Evolutionary conservation across 768 basidiomycete species (phyloP).

Genomic region (Gymnopilus dilepis): DNA sequence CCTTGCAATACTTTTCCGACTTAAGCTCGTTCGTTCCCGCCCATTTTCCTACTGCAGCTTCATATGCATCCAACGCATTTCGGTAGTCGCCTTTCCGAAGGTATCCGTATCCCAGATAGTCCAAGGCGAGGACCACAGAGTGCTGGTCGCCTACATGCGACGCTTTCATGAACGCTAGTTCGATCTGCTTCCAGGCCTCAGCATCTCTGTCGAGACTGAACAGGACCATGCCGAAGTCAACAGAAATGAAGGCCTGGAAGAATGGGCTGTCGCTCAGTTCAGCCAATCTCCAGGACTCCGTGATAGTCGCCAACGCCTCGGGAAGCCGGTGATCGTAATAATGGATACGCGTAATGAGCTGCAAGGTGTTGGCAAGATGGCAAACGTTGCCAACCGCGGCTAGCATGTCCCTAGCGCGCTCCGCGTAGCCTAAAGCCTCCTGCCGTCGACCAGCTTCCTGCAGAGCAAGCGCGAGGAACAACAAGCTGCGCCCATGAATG

Average conservation of each 20-base stretch:
- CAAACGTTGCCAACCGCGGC: neutral
- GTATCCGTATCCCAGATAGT: conserved; percentile 15
- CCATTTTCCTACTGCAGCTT: conserved; percentile 10
- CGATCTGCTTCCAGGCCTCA: conserved; percentile 5
- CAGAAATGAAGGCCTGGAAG: conserved; percentile 9
- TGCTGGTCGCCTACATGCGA: conserved; percentile 4
- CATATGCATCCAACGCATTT: conserved; percentile 13
- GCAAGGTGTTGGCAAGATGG: conserved; percentile 6
- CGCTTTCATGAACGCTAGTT: conserved; percentile 8
- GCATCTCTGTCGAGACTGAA: conserved; percentile 8
- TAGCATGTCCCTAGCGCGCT: conserved; percentile 10
- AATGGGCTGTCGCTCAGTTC: conserved; percentile 9
- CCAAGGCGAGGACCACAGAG: neutral
- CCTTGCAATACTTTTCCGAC: neutral
- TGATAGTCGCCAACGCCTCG: conserved; percentile 8
- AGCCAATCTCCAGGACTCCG: conserved; percentile 2
- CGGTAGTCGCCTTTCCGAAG: conserved; percentile 15
- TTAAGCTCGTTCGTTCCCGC: neutral
- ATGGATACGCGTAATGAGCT: conserved; percentile 4
- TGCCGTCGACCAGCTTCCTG: neutral
- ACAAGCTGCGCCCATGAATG: conserved; percentile 11
- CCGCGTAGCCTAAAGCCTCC: conserved; percentile 4
- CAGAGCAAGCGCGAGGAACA: conserved; percentile 1
- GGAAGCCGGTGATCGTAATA: conserved; percentile 1
- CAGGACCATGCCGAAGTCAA: conserved; percentile 6